A percentile compares a stretch with the other conserved stretches of the same genome.
phyloP scores from a whole-genome alignment of 1,284 basidiomycete genomes.

The Cryptococcus deneoformans region DNA sequence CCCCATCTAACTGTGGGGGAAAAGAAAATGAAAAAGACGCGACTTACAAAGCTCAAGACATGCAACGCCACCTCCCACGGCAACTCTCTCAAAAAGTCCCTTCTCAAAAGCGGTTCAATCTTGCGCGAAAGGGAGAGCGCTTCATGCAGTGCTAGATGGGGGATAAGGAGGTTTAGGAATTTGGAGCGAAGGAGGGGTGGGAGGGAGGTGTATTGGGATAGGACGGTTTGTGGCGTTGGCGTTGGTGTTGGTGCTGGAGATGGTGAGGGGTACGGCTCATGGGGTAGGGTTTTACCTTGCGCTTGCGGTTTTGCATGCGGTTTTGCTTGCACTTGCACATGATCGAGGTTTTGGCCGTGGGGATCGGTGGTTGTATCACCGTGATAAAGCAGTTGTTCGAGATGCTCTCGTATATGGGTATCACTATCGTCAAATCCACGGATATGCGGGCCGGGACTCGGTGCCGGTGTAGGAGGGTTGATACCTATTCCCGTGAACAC shows the following conservation, averaged over 20 bases:
- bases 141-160: slow-evolving; percentile 67
- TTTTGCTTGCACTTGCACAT: no score
- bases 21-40: not conserved
- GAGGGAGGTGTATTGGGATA: slow-evolving; percentile 25
- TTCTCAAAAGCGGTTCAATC: slow-evolving; percentile 76
- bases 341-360: no score
- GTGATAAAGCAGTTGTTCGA: no score
- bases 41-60: slow-evolving; percentile 64
- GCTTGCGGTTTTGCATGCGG: no score
- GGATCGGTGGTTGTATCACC: no score
- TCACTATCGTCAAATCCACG: no score
- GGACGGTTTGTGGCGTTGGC: not conserved
- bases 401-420: not conserved
- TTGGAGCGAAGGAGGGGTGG: slow-evolving; percentile 53
- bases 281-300: no score
- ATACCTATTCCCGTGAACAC: not conserved
- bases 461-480: slow-evolving; percentile 32
- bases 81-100: slow-evolving; percentile 79
- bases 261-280: no score
- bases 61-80: slow-evolving; percentile 82
- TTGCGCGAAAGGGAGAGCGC: slow-evolving; percentile 70
- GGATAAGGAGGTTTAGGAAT: slow-evolving; percentile 63
- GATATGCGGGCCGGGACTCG: slow-evolving; percentile 24
- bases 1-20: no score
- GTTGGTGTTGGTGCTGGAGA: no score